phyloP scores from a whole-genome alignment of 2,329 filamentous ascomycete species.

The Cladophialophora psammophila region DNA sequence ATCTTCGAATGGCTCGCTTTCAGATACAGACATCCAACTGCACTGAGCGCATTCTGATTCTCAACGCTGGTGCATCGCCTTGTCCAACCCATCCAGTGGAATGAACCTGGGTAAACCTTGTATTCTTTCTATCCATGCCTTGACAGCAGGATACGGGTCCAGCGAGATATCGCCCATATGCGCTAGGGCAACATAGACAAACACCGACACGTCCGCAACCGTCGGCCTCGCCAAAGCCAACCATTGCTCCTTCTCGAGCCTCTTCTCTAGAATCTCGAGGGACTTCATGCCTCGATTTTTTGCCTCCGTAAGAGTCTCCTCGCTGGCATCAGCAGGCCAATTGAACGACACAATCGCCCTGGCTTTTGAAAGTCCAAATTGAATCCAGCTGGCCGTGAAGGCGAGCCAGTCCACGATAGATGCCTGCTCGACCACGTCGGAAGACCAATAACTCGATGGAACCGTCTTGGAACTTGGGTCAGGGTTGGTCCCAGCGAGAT shows the following conservation, averaged over 20 bases:
- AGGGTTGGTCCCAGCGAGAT: conserved; percentile 19
- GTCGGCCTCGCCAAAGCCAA: conserved; percentile 33
- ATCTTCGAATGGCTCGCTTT: neutral
- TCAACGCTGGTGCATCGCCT: conserved; percentile 9
- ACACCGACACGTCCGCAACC: conserved; percentile 37
- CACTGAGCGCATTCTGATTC: neutral
- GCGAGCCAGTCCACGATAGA: conserved; percentile 32
- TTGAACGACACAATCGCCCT: conserved; percentile 39
- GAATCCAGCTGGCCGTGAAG: conserved; percentile 24
- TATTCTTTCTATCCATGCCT: conserved; percentile 24
- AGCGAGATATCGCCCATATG: conserved; percentile 38
- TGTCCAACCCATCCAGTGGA: conserved; percentile 21
- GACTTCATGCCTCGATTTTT: conserved; percentile 69
- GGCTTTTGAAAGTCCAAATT: conserved; percentile 28
- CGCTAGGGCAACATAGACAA: conserved; percentile 39
- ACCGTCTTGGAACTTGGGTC: neutral
- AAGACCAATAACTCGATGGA: conserved; percentile 28
- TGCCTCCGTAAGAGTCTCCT: conserved; percentile 32
- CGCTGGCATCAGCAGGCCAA: conserved; percentile 34
- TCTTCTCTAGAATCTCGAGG: conserved; percentile 54
- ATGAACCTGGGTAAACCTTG: conserved; percentile 20
- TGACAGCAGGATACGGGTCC: conserved; percentile 45
- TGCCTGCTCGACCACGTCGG: conserved; percentile 23
- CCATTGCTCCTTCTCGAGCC: conserved; percentile 32
- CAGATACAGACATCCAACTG: neutral